Base-by-base conservation (phyloP, 2,329 filamentous ascomycete species). In the Didymellaceae sp. region DNA sequence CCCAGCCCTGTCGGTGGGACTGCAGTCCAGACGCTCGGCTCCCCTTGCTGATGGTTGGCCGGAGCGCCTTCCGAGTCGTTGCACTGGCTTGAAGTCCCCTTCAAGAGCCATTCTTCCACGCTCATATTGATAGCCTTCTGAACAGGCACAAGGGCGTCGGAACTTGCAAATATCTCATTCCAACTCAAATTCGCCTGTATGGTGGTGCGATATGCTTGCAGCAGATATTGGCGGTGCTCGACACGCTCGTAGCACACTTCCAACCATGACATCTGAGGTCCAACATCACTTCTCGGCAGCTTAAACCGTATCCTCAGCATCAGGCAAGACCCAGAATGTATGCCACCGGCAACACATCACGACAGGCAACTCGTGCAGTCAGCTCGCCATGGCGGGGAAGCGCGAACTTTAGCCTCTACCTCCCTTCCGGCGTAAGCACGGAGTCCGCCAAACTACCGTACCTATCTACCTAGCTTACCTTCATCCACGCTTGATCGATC, bases 41-140 rank as follows among this genome's bases (percentile, higher is more conserved):
- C 31, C 41, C 48, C 42, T 52, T 45, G 41, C 47, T 51, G 41
- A 41, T 45, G 28, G 18, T 41, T 42, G 35, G 24, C 16, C 41
- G 41, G 47, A 51, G 47, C 30, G 30, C 34, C 5, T 26, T 33
- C 37, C 48, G 42, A 41, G 13, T 32, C 17, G 31, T 41, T 31
- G n/a, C 24, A 45, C 24, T 43, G 48, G 37, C 21, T 17, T 41
- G 25, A 35, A 40, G 2, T 45, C 35, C 24, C 25, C 37, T 37
- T 28, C 25, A 31, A 45, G 30, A 18, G 41, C 31, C 30, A 32
- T n/a, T 17, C 25, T 20, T 31, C 28, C 42, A 37, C 31, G 13
- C 18, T 40, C 24, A 25, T 22, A 16, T 16, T 37, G 22, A 13
- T 11, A 35, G 25, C 30, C 30, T 28, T 10, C 13, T 24, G 25